These are phyloP conservation scores for Alisma plantagoaquatica DNA, from an alignment of 106 monocot genomes.

Conservation along the genomic window DNA sequence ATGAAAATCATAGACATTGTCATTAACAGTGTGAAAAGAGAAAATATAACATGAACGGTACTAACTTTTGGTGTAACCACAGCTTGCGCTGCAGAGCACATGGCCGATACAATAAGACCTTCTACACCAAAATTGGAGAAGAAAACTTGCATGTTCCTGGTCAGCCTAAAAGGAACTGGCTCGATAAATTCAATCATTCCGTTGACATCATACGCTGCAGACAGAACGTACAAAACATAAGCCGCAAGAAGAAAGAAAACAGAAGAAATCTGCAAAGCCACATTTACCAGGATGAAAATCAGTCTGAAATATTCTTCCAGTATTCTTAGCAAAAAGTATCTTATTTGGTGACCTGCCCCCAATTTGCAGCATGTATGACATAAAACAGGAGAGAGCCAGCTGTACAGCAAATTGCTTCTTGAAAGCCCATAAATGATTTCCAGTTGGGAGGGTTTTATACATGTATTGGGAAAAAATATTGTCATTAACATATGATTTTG, in stretches of 20 bases:
- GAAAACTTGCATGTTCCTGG: slow-evolving; percentile 92
- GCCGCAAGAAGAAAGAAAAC: background rate
- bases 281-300: slow-evolving; percentile 97
- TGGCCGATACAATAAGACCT: slow-evolving; percentile 93
- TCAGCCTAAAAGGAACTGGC: slow-evolving; percentile 93
- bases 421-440: slow-evolving; percentile 96
- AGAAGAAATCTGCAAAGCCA: background rate
- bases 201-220: slow-evolving; percentile 85
- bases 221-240: background rate
- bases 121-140: slow-evolving; percentile 98
- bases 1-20: no score
- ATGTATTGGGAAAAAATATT: slow-evolving; percentile 95
- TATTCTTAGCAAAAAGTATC: slow-evolving; percentile 93
- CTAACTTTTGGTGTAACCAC: slow-evolving; percentile 82
- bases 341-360: slow-evolving; percentile 94
- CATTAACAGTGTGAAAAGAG: no score
- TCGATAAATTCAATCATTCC: slow-evolving; percentile 99
- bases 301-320: slow-evolving; percentile 94
- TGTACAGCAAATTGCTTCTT: slow-evolving; percentile 96
- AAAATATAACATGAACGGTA: no score
- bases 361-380: slow-evolving; percentile 97
- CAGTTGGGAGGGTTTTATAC: slow-evolving; percentile 95
- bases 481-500: slow-evolving; percentile 68
- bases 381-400: slow-evolving; percentile 84
- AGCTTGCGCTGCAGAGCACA: slow-evolving; percentile 92